Evolutionary conservation across 1,139 yeast genomes (phyloP), one percentile per base, ranked within the genome.

Genomic region (Yamadazyma spencermartinsiae): DNA sequence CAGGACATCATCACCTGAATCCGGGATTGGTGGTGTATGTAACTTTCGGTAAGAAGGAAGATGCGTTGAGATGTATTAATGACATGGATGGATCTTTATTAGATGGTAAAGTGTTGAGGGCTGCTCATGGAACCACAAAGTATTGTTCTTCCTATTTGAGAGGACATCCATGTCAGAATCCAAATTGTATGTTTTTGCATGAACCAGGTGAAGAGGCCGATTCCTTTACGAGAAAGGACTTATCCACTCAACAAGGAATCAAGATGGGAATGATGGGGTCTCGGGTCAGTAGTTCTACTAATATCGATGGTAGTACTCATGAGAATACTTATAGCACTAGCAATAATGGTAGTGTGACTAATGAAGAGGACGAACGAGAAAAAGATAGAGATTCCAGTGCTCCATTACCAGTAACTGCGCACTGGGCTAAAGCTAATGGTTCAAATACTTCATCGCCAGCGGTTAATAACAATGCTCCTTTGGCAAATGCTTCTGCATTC

Each of bases 151-250:
- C 96, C 2, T 94, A 94, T 59, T 72, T 94, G 48, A 78, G 98
- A 48, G 97, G 97, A 29, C 95, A 88, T 60, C 83, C 95, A 15
- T 94, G 99, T 65, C 98, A 96, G 43, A 94, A 94, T 63, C 98
- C 98, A 44, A 89, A 89, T 59, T 94, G 99, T 74, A 94, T 94
- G 98, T 94, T 92, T 57, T 74, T 94, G 54, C 99, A 94, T 60
- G 98, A 94, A 62, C 98, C 98, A 3, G 98, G 99, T 43, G 99
- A 94, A 67, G 98, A 94, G 61, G 98, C 98, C 1, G 98, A 94
- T 55, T 84, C 95, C 6, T 92, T 88, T 63, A 87, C 96, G 24
- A 82, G 96, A 63, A 94, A 90, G 59, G 97, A 90, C 58, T 74
- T 89, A 57, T 82, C 90, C 11, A 86, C 95, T 12, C 86, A 86